phyloP scores from a whole-genome alignment of 1,284 basidiomycete species.

The Hypsizygus ulmarius region DNA sequence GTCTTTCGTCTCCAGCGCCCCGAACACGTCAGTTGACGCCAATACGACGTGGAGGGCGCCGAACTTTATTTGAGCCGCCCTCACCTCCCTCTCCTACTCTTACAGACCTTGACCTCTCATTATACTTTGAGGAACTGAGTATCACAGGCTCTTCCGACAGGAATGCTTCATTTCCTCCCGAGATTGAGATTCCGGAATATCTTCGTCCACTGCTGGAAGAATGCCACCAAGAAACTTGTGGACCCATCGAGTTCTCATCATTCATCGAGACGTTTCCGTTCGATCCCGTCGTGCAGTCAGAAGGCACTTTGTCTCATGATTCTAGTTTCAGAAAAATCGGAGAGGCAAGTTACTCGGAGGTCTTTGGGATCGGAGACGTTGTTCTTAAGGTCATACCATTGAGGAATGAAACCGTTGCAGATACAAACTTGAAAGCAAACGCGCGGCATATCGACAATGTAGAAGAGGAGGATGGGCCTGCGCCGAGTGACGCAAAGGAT shows the following conservation, averaged over 20 bases:
- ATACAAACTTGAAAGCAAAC: slow-evolving; percentile 8
- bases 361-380: slow-evolving; percentile 84
- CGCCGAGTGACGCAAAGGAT: slow-evolving; percentile 69
- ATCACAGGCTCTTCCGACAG: slow-evolving; percentile 29
- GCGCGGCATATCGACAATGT: slow-evolving; percentile 16
- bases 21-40: slow-evolving; percentile 65
- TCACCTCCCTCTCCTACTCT: slow-evolving; percentile 47
- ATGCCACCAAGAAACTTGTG: slow-evolving; percentile 54
- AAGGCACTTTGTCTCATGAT: slow-evolving; percentile 17
- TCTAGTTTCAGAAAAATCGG: slow-evolving; percentile 79
- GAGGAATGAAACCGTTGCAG: slow-evolving; percentile 42
- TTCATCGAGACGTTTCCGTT: slow-evolving; percentile 77
- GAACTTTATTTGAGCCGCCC: slow-evolving; percentile 39
- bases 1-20: slow-evolving; percentile 33
- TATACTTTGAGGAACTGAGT: slow-evolving; percentile 53
- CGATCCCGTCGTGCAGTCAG: slow-evolving; percentile 54
- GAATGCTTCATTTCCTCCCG: slow-evolving; percentile 14
- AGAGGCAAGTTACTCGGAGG: slow-evolving; percentile 96
- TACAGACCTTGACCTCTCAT: slow-evolving; percentile 51
- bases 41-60: slow-evolving; percentile 43
- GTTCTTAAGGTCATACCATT: slow-evolving; percentile 88
- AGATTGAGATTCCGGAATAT: slow-evolving; percentile 42
- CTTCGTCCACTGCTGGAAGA: slow-evolving; percentile 62
- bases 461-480: slow-evolving; percentile 54
- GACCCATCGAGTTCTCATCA: slow-evolving; percentile 70